Percentiles rank a stretch among this genome's conserved stretches.
These are phyloP conservation scores for Ceratocystis cubensis DNA, from an alignment of 2,329 filamentous ascomycete species.

Conservation along the genomic window DNA sequence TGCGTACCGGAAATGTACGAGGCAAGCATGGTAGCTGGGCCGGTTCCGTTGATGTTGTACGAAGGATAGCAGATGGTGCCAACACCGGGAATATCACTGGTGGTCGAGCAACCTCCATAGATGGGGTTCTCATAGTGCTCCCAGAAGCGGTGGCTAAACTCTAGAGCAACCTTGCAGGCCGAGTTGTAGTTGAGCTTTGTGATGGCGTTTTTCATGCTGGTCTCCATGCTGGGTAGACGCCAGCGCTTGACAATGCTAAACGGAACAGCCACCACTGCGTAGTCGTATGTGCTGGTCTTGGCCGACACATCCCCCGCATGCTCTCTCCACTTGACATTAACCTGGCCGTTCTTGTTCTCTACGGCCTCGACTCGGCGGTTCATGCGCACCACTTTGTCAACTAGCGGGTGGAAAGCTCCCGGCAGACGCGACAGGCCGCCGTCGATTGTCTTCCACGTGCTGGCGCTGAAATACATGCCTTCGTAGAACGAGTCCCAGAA, in stretches of 20 bases:
- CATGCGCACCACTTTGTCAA: slow-evolving; percentile 44
- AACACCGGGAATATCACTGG: slow-evolving; percentile 45
- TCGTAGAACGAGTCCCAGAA: slow-evolving; percentile 24
- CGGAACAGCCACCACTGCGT: slow-evolving; percentile 51
- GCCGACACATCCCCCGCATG: slow-evolving; percentile 31
- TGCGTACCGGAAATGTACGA: slow-evolving; percentile 41
- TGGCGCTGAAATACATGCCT: slow-evolving; percentile 23
- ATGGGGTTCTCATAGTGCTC: slow-evolving; percentile 42
- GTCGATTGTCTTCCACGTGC: slow-evolving; percentile 36
- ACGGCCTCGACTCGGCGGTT: slow-evolving; percentile 45
- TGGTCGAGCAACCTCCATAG: slow-evolving; percentile 48
- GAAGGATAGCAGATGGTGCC: slow-evolving; percentile 54
- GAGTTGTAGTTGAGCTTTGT: slow-evolving; percentile 33
- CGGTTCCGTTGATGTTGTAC: slow-evolving; percentile 51
- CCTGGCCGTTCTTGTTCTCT: slow-evolving; percentile 37
- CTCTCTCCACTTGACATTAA: slow-evolving; percentile 46
- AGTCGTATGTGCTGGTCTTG: slow-evolving; percentile 47
- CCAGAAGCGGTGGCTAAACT: slow-evolving; percentile 54
- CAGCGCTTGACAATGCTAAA: slow-evolving; percentile 53
- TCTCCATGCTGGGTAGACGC: slow-evolving; percentile 38
- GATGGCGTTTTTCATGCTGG: slow-evolving; percentile 37
- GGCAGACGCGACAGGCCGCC: slow-evolving; percentile 44
- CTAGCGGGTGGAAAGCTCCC: slow-evolving; percentile 46
- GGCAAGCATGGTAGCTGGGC: slow-evolving; percentile 49
- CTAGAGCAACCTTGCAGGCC: slow-evolving; percentile 50